Percentiles rank a stretch among this genome's conserved stretches.
These are phyloP conservation scores for Lepidium aucheri DNA, from an alignment of 345 rosid genomes.

Conservation along the genomic window DNA sequence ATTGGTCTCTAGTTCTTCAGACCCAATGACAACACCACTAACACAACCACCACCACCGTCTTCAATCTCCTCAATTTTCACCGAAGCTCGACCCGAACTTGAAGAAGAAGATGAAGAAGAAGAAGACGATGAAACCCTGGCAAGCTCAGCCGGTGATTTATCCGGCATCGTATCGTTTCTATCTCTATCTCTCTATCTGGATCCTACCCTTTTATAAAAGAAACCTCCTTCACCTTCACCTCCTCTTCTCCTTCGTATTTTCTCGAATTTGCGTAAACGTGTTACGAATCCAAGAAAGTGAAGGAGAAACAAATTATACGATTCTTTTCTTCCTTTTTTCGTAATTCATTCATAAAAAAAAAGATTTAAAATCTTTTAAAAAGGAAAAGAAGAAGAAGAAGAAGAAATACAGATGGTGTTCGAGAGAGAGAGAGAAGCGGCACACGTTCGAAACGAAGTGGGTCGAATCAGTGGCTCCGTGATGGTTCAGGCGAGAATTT, in stretches of 20 bases:
- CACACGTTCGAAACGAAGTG: slow-evolving; percentile 20
- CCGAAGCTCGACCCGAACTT: slow-evolving; percentile 33
- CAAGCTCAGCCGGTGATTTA: slow-evolving; percentile 31
- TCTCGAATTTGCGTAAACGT: slow-evolving; percentile 16
- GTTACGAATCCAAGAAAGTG: slow-evolving; percentile 30
- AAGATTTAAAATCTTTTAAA: background rate
- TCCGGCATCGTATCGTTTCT: slow-evolving; percentile 37
- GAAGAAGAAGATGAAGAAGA: slow-evolving; percentile 31
- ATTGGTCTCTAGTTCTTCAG: slow-evolving; percentile 26
- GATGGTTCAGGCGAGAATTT: slow-evolving; percentile 7
- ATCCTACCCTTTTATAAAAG: slow-evolving; percentile 22
- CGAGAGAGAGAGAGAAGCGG: slow-evolving; percentile 10
- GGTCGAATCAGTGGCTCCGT: slow-evolving; percentile 12
- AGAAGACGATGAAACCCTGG: slow-evolving; percentile 18
- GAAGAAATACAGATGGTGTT: no score
- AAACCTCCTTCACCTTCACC: background rate
- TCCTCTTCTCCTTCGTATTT: background rate
- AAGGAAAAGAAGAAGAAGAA: no score
- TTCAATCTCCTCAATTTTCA: slow-evolving; percentile 34
- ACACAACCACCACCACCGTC: slow-evolving; percentile 26
- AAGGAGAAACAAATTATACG: background rate
- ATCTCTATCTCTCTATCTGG: slow-evolving; percentile 27
- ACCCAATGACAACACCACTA: slow-evolving; percentile 23
- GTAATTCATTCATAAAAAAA: background rate
- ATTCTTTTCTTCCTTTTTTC: slow-evolving; percentile 23